Conservation (phyloP, 345 rosid species). For the Aquilaria sinensis region DNA sequence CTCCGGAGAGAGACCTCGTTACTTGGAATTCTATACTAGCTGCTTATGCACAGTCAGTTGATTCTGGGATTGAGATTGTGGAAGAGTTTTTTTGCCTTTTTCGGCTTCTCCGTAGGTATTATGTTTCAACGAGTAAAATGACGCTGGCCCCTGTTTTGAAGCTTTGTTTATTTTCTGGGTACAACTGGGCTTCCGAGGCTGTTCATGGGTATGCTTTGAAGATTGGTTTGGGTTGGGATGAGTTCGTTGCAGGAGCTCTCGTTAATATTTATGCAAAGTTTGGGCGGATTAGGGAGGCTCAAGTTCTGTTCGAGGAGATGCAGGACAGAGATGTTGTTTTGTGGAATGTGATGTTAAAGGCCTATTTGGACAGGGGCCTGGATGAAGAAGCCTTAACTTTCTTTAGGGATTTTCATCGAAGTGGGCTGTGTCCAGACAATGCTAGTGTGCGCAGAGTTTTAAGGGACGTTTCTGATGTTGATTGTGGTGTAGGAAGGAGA, state of each 20-base stretch:
- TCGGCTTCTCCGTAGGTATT: slow-evolving; percentile 23
- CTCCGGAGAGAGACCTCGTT: slow-evolving; percentile 40
- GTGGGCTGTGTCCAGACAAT: slow-evolving; percentile 37
- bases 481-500: slow-evolving; percentile 16
- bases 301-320: slow-evolving; percentile 39
- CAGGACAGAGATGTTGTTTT: slow-evolving; percentile 39
- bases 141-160: slow-evolving; percentile 51
- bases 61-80: slow-evolving; percentile 15
- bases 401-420: slow-evolving; percentile 29
- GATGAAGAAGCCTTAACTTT: slow-evolving; percentile 26
- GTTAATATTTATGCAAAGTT: slow-evolving; percentile 49
- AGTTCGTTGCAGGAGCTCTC: slow-evolving; percentile 41
- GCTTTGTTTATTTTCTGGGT: slow-evolving; percentile 42
- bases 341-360: slow-evolving; percentile 61
- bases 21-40: slow-evolving; percentile 56
- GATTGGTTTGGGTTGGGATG: slow-evolving; percentile 42
- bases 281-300: slow-evolving; percentile 38
- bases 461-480: slow-evolving; percentile 23
- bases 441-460: slow-evolving; percentile 26
- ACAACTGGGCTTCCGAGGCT: slow-evolving; percentile 38
- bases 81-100: slow-evolving; percentile 35
- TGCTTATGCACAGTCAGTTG: slow-evolving; percentile 41
- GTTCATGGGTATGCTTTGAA: slow-evolving; percentile 54
- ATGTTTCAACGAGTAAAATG: slow-evolving; percentile 31
- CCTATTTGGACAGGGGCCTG: slow-evolving; percentile 31